These are phyloP conservation scores for Graphium sp. DNA, from an alignment of 2,329 filamentous ascomycete genomes.

Conservation along the genomic window DNA sequence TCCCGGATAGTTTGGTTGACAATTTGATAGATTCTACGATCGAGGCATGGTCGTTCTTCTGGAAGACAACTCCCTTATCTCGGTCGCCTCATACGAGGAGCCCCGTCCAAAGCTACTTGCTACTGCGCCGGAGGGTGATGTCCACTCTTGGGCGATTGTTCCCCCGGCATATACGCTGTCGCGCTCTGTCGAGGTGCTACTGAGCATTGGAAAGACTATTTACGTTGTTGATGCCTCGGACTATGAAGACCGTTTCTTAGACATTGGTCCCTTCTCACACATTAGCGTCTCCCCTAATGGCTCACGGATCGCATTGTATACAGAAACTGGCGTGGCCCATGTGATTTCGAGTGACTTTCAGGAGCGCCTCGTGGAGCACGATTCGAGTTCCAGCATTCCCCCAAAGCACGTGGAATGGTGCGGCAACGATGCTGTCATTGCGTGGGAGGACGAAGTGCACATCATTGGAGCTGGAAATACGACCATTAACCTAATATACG, in stretches of 20 bases:
- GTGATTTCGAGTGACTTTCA: slow-evolving; percentile 94
- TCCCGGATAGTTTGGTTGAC: slow-evolving; percentile 6
- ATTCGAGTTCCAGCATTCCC: slow-evolving; percentile 68
- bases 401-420: slow-evolving; percentile 92
- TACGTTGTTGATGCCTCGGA: slow-evolving; percentile 79
- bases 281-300: slow-evolving; percentile 85
- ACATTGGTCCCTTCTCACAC: slow-evolving; percentile 84
- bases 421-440: slow-evolving; percentile 84
- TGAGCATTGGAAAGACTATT: slow-evolving; percentile 73
- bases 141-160: slow-evolving; percentile 81
- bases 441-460: slow-evolving; percentile 96
- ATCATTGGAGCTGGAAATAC: slow-evolving; percentile 74
- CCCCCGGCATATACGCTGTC: slow-evolving; percentile 80
- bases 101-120: slow-evolving; percentile 76
- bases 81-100: slow-evolving; percentile 80
- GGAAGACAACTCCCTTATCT: slow-evolving; percentile 70
- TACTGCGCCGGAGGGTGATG: slow-evolving; percentile 55
- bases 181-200: slow-evolving; percentile 77
- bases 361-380: slow-evolving; percentile 78
- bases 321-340: slow-evolving; percentile 69
- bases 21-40: slow-evolving; percentile 50
- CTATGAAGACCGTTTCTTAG: slow-evolving; percentile 77
- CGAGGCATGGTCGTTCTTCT: slow-evolving; percentile 86
- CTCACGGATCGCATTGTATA: slow-evolving; percentile 75
- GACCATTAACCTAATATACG: slow-evolving; percentile 69